A percentile compares a stretch with the other conserved stretches of the same genome.
Conservation (phyloP, 2,329 filamentous ascomycete genomes). For the Knufia petricola region DNA sequence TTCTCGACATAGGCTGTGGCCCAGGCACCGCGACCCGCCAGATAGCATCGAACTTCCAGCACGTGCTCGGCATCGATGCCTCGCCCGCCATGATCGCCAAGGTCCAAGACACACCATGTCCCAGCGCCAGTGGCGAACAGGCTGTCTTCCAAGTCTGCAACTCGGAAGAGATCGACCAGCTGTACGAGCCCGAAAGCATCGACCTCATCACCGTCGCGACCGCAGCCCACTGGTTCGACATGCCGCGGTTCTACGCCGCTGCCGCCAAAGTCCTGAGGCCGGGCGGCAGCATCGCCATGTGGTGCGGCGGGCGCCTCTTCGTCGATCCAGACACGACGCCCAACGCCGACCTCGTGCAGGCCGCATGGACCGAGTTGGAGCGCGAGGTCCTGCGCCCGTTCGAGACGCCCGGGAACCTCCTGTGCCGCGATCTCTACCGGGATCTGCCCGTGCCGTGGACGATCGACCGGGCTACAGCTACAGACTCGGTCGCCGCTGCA, state of each 20-base stretch:
- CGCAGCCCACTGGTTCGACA: constrained; percentile 51
- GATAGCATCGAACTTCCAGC: constrained; percentile 39
- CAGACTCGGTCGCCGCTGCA: constrained; percentile 20
- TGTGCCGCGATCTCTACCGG: constrained; percentile 34
- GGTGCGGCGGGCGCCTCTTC: constrained; percentile 29
- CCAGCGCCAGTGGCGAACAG: constrained; percentile 22
- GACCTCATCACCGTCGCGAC: constrained; percentile 44
- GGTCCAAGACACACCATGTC: constrained; percentile 32
- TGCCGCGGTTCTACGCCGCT: constrained; percentile 40
- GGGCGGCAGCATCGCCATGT: constrained; percentile 47
- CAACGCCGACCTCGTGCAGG: constrained; percentile 35
- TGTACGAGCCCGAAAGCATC: constrained; percentile 31
- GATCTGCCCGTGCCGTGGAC: constrained; percentile 44
- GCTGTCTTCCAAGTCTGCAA: constrained; percentile 36
- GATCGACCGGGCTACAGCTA: neutral
- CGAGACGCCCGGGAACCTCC: constrained; percentile 34
- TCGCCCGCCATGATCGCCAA: constrained; percentile 45
- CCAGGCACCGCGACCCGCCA: constrained; percentile 42
- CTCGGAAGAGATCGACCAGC: constrained; percentile 37
- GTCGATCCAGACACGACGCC: constrained; percentile 30
- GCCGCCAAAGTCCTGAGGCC: constrained; percentile 42
- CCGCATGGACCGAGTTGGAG: constrained; percentile 32
- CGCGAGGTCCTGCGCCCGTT: constrained; percentile 31
- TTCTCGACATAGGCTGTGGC: constrained; percentile 50
- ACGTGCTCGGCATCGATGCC: constrained; percentile 43